Evolutionary conservation across 257 asterid species (phyloP).

Genomic region (Solanum raphanifolium): DNA sequence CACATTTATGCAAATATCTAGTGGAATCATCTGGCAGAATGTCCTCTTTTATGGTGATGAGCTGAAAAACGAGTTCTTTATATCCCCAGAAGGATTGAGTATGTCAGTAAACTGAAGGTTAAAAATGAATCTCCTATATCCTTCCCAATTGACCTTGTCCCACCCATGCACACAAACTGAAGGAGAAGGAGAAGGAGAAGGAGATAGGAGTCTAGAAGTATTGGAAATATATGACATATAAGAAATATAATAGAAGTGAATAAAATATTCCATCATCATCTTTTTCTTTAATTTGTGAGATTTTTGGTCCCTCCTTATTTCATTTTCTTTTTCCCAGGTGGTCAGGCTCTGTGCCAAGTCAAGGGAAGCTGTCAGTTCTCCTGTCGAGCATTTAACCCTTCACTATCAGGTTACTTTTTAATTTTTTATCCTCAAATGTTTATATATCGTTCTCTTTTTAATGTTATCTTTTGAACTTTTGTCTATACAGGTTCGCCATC

Average conservation of each 20-base stretch:
- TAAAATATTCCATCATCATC: not conserved
- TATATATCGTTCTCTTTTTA: not conserved
- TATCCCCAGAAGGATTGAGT: not conserved
- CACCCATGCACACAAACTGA: not conserved
- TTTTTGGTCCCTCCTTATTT: not conserved
- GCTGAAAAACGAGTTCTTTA: not conserved
- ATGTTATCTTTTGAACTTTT: not conserved
- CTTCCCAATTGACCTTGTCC: not conserved
- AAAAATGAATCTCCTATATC: not conserved
- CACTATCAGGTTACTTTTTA: slow-evolving; percentile 75
- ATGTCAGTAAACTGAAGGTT: not conserved
- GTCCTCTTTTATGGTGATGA: not conserved
- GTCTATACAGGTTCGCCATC: slow-evolving; percentile 81
- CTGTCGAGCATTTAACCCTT: slow-evolving; percentile 93
- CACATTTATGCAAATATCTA: not conserved
- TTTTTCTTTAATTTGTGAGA: not conserved
- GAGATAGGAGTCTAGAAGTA: not conserved
- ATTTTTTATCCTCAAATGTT: not conserved
- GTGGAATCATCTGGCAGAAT: not conserved
- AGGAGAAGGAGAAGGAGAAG: not conserved
- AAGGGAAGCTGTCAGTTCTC: slow-evolving; percentile 99
- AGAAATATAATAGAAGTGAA: not conserved
- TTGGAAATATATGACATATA: not conserved
- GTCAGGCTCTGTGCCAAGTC: slow-evolving; percentile 97
- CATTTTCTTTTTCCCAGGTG: slow-evolving; percentile 33